Base-by-base conservation (phyloP, 129 eudicot species). In the Tagetes erecta region DNA sequence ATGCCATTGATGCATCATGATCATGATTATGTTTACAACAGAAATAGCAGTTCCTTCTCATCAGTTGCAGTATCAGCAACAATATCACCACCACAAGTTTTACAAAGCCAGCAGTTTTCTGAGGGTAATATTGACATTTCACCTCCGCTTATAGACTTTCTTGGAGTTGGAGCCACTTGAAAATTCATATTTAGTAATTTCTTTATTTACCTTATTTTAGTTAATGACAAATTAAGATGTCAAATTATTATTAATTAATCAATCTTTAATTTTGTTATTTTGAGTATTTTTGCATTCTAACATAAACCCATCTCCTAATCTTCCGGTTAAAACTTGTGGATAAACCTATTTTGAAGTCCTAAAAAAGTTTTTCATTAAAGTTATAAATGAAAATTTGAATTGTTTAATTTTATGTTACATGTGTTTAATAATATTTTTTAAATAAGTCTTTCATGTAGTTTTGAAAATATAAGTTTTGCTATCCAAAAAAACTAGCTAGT, bases 101-200 rank as follows among this genome's bases (percentile, higher is more conserved):
- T 51, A 55, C 82, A 70, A 60, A 78, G 65, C 78, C 86, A 82
- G 49, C 78, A 78, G 78, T 52, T 71, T 64, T 74, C 70, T 67
- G 86, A 84, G 80, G 76, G 76, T 42, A 83, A 70, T 73, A 76
- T 82, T 59, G 78, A 73, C 78, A 76, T 82, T 75, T 68, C 91
- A 66, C 95, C 96, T 65, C 84, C 91, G 36, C 86, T 90, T 85
- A 93, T 93, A 80, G 98, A 93, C 81, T 93, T 93, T 78, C 98
- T 93, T 83, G 98, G 98, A 46, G 97, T 93, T 76, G 98, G 98
- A 86, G 87, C 96, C 87, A 82, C 87, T 44, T 87, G 82, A 89
- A 67, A 57, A 40, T 57, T 79, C 41, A 40, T 38, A 68, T 41
- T 55, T 41, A 47, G 77, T 76, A 66, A 14, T 40, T 76, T 51